Evolutionary conservation across 108 stramenopile genomes (phyloP), one percentile per base, ranked within the genome.

Genomic region (Skeletonema potamos): DNA sequence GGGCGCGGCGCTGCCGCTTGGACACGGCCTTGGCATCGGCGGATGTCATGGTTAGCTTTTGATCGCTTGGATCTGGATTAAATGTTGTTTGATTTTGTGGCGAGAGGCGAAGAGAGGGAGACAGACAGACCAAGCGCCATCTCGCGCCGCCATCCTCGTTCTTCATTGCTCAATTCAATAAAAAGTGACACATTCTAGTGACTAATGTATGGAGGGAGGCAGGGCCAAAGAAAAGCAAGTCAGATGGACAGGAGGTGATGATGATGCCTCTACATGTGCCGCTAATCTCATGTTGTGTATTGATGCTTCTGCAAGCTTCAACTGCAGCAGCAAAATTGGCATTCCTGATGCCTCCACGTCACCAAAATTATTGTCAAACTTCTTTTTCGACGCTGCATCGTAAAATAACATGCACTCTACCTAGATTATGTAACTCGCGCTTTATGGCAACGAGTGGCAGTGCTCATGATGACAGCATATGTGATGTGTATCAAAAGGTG

Each of bases 1-100:
- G 67, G 51, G 85, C 82, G 55, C 87, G 88, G 29, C 76, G 79
- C 63, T 88, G 86, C 27, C 91, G 89, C 56, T 92, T 92, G 37
- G 94, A 85, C 32, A 80, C 68, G 57, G 79, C 12, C 26, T 64
- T 67, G 58, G 37, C 29, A 34, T 24, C 37, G 15, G 43, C 39
- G 55, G 37, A 27, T 61, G 36, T 58, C 72, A 69, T 74, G 56
- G 61, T 62, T 59, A 54, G 36, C 48, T 51, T 51, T 20, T 26
- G 5, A 20, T n/a, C n/a, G n/a, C n/a, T n/a, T 30, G 27, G 56
- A 4, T 6, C 17, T 58, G 57, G 33, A 44, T 5, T 29, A 46
- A 43, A 63, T 59, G 17, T 58, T 62, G 11, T 2, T 4, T 28
- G 48, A 15, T 66, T 28, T 28, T 32, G 64, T 66, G 17, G 36